Evolutionary conservation across 75 land plant species (phyloP), one percentile per base, ranked within the genome.

Genomic region (Adiantum capillusveneris): DNA sequence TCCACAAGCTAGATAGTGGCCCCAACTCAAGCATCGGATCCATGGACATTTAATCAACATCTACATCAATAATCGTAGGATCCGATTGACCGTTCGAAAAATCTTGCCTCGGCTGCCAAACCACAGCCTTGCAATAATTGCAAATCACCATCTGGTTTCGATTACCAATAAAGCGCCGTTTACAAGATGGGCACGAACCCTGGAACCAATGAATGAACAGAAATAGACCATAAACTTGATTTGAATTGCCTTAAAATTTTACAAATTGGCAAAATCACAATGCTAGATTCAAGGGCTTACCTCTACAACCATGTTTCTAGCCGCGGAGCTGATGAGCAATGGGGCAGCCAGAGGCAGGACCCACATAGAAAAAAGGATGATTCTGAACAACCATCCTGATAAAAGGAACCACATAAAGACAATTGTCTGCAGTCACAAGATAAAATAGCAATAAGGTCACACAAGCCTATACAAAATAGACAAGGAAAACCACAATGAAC

Each of bases 141-240:
- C 98, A 94, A 1, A 65, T 63, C 18, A 94, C 70, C 14, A 81
- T 69, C 68, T 94, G 95, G 41, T 60, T 83, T 34, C 80, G 79
- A 48, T 75, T 75, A 19, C 98, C 98, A 29, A 81, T 65, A 65
- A 89, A 94, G 29, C 68, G 79, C 63, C 75, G 72, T 81, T 80
- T 84, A 59, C 98, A 94, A 65, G 86, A 81, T 25, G 98, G 98
- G 58, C 98, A 94, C 11, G 75, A 53, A 9, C 98, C 98, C 98
- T 93, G 79, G 25, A 9, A 31, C 59, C 29, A 31, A 57, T 9
- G 37, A 36, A n/a, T n/a, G n/a, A n/a, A n/a, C n/a, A n/a, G n/a
- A n/a, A n/a, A n/a, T n/a, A n/a, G n/a, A n/a, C n/a, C n/a, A n/a
- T n/a, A n/a, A n/a, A n/a, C n/a, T n/a, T n/a, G n/a, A n/a, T n/a